Base-by-base conservation (phyloP, 2,329 filamentous ascomycete genomes). In the Pseudomassariella vexata region DNA sequence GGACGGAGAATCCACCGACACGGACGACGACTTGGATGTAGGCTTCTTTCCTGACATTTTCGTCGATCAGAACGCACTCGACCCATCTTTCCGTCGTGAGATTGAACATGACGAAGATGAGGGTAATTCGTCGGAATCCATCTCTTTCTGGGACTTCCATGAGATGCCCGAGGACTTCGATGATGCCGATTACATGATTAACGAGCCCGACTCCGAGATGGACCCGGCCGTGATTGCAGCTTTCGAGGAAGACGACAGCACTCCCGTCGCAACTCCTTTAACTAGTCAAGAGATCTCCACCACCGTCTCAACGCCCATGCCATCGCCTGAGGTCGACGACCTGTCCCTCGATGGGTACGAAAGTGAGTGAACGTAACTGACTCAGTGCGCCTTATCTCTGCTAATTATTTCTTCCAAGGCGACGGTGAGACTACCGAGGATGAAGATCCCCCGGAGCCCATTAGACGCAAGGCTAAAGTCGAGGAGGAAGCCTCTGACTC, bases 1-100 rank as follows among this genome's bases (percentile, higher is more conserved):
- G 35, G 81, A 85, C 45, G 82, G 73, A 33, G 73, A 79, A 38
- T 75, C 73, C 3, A 79, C 76, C 32, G 78, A 79, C 30, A 74
- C 68, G 4, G 75, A 80, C 23, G 71, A 78, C 37, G 72, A 79
- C 41, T 60, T 70, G 27, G 71, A 75, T 38, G 74, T 77, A 32
- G 46, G 40, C 41, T 74, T 87, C 41, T 86, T 86, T 40, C 82
- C 84, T 2, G 79, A 88, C 51, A 79, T 90, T 37, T 90, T 90
- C 55, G 68, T 89, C 35, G 77, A 83, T 30, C 82, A 88, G 56
- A 82, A 77, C 49, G 70, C 75, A 11, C 66, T 90, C 5, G 83
- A 87, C 46, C 80, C 82, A 5, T 70, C 71, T 31, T 78, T 90
- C 49, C 81, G 82, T 41, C 73, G 76, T 24, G 79, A 85, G 59